These are phyloP conservation scores for Xerocomus amazonicus DNA, from an alignment of 1,284 basidiomycete species.

Conservation along the genomic window DNA sequence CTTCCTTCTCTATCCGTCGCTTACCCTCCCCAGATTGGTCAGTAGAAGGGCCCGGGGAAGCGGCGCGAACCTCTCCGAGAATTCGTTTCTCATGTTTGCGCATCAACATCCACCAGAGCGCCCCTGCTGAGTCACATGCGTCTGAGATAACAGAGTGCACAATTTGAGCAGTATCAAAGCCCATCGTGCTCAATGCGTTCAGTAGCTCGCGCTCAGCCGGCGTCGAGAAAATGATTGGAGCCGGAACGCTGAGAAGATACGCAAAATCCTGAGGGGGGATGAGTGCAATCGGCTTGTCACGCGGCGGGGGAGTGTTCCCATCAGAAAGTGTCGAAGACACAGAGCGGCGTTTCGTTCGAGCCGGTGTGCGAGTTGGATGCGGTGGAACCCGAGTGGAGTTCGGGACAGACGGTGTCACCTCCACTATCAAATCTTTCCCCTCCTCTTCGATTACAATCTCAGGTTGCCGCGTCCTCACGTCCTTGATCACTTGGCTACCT, in stretches of 20 bases:
- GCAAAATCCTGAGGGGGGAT: slow-evolving; percentile 65
- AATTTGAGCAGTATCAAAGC: slow-evolving; percentile 93
- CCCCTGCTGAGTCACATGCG: slow-evolving; percentile 90
- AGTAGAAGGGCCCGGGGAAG: slow-evolving; percentile 28
- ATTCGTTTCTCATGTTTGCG: slow-evolving; percentile 70
- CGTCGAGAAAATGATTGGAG: slow-evolving; percentile 83
- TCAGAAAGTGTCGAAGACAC: slow-evolving; percentile 80
- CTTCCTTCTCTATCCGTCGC: slow-evolving; percentile 34
- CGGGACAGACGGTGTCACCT: slow-evolving; percentile 8
- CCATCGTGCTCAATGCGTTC: slow-evolving; percentile 70
- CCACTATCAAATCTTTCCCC: slow-evolving; percentile 4
- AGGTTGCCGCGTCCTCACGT: slow-evolving; percentile 25
- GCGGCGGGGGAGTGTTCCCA: slow-evolving; percentile 46
- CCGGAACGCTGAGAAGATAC: slow-evolving; percentile 63
- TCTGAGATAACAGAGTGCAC: slow-evolving; percentile 88
- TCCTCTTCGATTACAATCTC: slow-evolving; percentile 51
- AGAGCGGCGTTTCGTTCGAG: slow-evolving; percentile 90
- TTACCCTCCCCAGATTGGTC: slow-evolving; percentile 22
- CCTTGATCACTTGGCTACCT: slow-evolving; percentile 12
- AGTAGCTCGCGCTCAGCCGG: slow-evolving; percentile 79
- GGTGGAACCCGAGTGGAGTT: slow-evolving; percentile 48
- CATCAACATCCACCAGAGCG: slow-evolving; percentile 96
- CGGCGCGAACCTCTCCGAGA: slow-evolving; percentile 33
- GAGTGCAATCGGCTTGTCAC: slow-evolving; percentile 44
- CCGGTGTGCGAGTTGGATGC: slow-evolving; percentile 79